phyloP scores from a whole-genome alignment of 441 rosid species.

The Caryocar brasiliense region DNA sequence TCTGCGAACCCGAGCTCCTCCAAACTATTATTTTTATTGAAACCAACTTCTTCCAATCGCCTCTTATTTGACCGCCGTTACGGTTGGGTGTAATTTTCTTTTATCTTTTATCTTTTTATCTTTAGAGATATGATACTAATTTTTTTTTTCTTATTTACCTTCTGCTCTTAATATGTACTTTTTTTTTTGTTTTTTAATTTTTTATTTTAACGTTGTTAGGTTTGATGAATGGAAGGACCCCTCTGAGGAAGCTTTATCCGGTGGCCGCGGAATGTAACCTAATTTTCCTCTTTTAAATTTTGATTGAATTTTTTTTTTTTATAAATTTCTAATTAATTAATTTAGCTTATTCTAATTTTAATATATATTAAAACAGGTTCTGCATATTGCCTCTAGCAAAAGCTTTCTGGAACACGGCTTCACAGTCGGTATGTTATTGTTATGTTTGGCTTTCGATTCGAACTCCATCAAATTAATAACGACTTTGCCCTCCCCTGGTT shows the following conservation, averaged over 20 bases:
- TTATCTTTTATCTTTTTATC: background rate
- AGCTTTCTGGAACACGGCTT: slow-evolving; percentile 25
- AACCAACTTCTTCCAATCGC: slow-evolving; percentile 27
- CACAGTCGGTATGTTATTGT: slow-evolving; percentile 26
- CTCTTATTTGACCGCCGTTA: slow-evolving; percentile 51
- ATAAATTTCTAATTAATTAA: background rate
- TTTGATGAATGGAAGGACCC: slow-evolving; percentile 58
- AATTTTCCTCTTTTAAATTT: background rate
- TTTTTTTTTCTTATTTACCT: background rate
- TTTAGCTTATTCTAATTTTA: background rate
- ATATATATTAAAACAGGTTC: slow-evolving; percentile 26
- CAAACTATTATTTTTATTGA: too few relatives aligned
- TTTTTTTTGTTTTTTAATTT: background rate
- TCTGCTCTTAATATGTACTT: background rate
- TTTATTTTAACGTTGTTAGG: slow-evolving; percentile 19
- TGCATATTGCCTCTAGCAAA: slow-evolving; percentile 44
- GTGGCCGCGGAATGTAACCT: slow-evolving; percentile 57
- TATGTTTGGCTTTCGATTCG: too few relatives aligned
- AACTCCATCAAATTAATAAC: too few relatives aligned
- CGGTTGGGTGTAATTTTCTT: slow-evolving; percentile 42
- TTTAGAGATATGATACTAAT: too few relatives aligned
- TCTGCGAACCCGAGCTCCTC: too few relatives aligned
- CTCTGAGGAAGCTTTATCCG: slow-evolving; percentile 50
- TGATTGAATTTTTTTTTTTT: background rate
- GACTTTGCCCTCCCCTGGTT: too few relatives aligned